A percentile compares a stretch with the other conserved stretches of the same genome.
Conservation (phyloP, 1,284 basidiomycete species). For the Melanopsichium pennsylvanicum region DNA sequence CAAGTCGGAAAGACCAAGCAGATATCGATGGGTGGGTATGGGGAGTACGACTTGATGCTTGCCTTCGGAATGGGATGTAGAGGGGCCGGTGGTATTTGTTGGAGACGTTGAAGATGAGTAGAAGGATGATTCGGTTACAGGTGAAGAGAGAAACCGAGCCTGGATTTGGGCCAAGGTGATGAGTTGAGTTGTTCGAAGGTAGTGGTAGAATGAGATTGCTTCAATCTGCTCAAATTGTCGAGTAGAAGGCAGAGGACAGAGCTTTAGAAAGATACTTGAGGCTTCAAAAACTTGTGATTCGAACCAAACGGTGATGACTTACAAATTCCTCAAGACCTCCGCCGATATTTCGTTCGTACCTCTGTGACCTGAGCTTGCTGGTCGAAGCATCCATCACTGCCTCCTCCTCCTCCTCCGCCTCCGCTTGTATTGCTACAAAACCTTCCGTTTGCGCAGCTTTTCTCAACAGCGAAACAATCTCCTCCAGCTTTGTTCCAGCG, state of each 20-base stretch:
- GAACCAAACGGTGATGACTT: too few species aligned
- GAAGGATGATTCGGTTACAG: slow-evolving; percentile 19
- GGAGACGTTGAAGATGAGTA: not conserved
- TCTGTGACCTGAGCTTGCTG: slow-evolving; percentile 16
- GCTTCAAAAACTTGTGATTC: too few species aligned
- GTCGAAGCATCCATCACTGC: not conserved
- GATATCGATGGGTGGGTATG: slow-evolving; percentile 78
- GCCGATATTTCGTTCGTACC: slow-evolving; percentile 56
- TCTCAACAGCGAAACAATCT: slow-evolving; percentile 76
- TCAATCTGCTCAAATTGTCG: slow-evolving; percentile 71
- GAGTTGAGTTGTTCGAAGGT: slow-evolving; percentile 77
- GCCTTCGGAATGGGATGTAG: not conserved
- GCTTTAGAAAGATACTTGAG: too few species aligned
- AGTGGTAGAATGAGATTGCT: slow-evolving; percentile 86
- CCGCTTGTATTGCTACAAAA: slow-evolving; percentile 6
- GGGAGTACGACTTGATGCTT: not conserved
- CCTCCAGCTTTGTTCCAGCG: slow-evolving; percentile 75
- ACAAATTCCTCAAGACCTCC: slow-evolving; percentile 66
- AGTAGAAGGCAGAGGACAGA: too few species aligned
- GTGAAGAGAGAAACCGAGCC: slow-evolving; percentile 31
- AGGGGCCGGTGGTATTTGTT: not conserved
- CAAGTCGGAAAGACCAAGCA: slow-evolving; percentile 89
- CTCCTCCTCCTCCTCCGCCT: not conserved
- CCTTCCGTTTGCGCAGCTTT: slow-evolving; percentile 68
- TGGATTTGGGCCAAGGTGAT: slow-evolving; percentile 79